Evolutionary conservation across 1,284 basidiomycete genomes (phyloP).

Genomic region (Cutaneotrichosporon daszewskae): DNA sequence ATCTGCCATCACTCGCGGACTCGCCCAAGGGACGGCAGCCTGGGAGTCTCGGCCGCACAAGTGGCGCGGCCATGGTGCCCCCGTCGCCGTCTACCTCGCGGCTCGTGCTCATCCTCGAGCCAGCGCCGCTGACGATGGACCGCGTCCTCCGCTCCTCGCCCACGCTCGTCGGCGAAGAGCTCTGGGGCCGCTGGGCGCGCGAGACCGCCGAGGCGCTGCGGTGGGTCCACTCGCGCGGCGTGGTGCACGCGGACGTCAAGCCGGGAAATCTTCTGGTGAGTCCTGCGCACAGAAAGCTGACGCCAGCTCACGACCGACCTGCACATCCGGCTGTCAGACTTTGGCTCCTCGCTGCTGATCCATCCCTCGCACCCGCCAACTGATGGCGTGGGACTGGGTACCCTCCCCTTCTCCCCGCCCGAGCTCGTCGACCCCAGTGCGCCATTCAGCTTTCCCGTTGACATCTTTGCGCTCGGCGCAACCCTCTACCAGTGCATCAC

Average conservation of each 20-base stretch:
- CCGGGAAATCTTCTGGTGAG: slow-evolving; percentile 42
- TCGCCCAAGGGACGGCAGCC: too few relatives aligned
- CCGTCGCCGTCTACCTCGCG: slow-evolving; percentile 7
- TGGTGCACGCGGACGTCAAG: slow-evolving; percentile 52
- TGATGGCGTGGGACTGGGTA: slow-evolving; percentile 50
- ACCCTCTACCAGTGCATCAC: slow-evolving; percentile 50
- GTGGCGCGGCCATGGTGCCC: neutral
- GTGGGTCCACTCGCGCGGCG: slow-evolving; percentile 48
- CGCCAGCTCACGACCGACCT: slow-evolving; percentile 39
- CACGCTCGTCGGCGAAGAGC: slow-evolving; percentile 30
- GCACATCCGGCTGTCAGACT: slow-evolving; percentile 49
- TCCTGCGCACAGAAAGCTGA: slow-evolving; percentile 5
- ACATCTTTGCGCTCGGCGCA: slow-evolving; percentile 52
- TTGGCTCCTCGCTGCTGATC: slow-evolving; percentile 50
- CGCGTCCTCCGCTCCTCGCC: slow-evolving; percentile 43
- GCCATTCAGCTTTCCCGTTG: slow-evolving; percentile 50
- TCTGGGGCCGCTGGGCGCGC: slow-evolving; percentile 47
- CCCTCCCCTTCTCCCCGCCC: slow-evolving; percentile 51
- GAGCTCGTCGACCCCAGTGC: slow-evolving; percentile 47
- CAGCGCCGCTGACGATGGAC: slow-evolving; percentile 43
- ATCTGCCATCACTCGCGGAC: neutral
- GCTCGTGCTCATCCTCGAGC: slow-evolving; percentile 47
- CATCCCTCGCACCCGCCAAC: slow-evolving; percentile 44
- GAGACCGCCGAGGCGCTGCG: slow-evolving; percentile 45
- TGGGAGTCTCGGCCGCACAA: too few relatives aligned